A percentile compares a stretch with the other conserved stretches of the same genome.
These are phyloP conservation scores for Adansonia gregorii DNA, from an alignment of 441 rosid genomes.

Conservation along the genomic window DNA sequence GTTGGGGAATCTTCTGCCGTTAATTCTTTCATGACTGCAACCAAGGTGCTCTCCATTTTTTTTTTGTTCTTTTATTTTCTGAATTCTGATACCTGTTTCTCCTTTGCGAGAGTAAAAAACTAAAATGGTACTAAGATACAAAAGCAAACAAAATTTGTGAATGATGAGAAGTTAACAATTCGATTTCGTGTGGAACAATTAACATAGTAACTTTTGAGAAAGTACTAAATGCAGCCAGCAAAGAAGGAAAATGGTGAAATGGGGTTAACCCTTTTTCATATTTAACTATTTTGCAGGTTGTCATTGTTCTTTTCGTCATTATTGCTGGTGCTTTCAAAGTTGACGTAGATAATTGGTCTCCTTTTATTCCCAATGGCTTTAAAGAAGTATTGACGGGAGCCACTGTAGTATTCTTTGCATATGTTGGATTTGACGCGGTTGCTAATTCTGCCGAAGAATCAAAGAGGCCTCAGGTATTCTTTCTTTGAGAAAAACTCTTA, in stretches of 20 bases:
- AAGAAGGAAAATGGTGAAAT: not conserved
- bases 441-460: slow-evolving; percentile 98
- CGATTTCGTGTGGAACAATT: not conserved
- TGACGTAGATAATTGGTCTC: slow-evolving; percentile 88
- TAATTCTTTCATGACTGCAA: slow-evolving; percentile 76
- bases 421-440: slow-evolving; percentile 98
- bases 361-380: slow-evolving; percentile 88
- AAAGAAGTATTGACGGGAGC: slow-evolving; percentile 86
- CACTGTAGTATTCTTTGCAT: slow-evolving; percentile 91
- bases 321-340: slow-evolving; percentile 82
- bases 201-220: not conserved
- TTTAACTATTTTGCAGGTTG: slow-evolving; percentile 51
- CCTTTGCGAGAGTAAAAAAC: not conserved
- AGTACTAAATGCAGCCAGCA: not conserved
- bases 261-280: not conserved
- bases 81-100: not conserved
- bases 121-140: not conserved
- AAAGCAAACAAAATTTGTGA: not conserved
- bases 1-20: slow-evolving; percentile 77
- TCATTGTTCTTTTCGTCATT: slow-evolving; percentile 77
- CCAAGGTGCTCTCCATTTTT: slow-evolving; percentile 52
- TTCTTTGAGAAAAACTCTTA: slow-evolving; percentile 20
- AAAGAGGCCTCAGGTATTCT: slow-evolving; percentile 76
- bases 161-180: not conserved
- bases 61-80: not conserved